Base-by-base conservation (phyloP, 2,329 filamentous ascomycete species). In the Trichoderma lentiforme region DNA sequence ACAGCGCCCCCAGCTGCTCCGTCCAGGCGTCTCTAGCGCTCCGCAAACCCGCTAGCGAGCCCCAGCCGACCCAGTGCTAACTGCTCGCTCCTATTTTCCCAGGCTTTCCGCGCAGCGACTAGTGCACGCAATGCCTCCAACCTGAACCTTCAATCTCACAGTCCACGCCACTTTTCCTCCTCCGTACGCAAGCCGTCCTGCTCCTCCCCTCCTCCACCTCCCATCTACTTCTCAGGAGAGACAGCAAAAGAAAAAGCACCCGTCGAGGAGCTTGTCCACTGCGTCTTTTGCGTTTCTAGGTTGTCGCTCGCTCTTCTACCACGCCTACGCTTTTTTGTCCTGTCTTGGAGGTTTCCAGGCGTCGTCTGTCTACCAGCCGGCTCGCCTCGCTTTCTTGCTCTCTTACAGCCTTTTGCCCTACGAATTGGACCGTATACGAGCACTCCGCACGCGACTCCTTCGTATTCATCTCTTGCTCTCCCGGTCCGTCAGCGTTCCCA, bases 161-260 rank as follows among this genome's bases (percentile, higher is more conserved):
- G 28, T 34, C 67, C 57, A 62, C 67, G 67, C 67, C 67, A 70
- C 67, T 62, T 70, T 70, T 70, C 60, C 21, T 39, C 32, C 30
- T n/a, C 14, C 34, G 26, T 32, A 51, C 43, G n/a, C 43, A 28
- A n/a, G 56, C 56, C 63, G 6, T 39, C 60, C 57, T 53, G 36
- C 26, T 69, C 66, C 39, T 53, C 67, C 39, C 26, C 57, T 51
- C 66, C 56, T 26, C 57, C 39, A 34, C 57, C 57, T 69, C 6
- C 57, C 15, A 28, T 34, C 67, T 61, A 9, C 43, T 61, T 34
- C 43, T 53, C 57, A 62, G 57, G 26, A 64, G 62, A 51, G 62
- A 60, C 12, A 18, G n/a, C 43, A 11, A 60, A 26, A 43, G n/a
- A 47, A 47, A 58, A 21, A 11, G 24, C 26, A 12, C 28, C 14